Percentiles rank a stretch among this genome's conserved stretches.
Evolutionary conservation across 2,329 filamentous ascomycete genomes (phyloP).

Genomic region (Pseudogymnoascus sp.): DNA sequence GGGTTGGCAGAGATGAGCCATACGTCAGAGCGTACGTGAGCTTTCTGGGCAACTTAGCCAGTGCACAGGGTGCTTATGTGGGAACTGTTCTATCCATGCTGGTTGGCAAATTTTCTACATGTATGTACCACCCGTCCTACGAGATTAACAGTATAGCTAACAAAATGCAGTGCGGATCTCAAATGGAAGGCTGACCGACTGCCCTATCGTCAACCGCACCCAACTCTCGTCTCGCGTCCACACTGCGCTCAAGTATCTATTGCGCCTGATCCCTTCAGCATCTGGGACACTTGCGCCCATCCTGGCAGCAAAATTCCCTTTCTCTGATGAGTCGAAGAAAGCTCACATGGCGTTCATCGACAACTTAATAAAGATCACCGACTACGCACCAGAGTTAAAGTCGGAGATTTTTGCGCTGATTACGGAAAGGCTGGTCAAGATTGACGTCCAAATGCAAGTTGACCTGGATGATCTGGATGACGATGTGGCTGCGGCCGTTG

Average conservation of each 20-base stretch:
- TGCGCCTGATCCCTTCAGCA: conserved; percentile 74
- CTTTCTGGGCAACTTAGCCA: conserved; percentile 65
- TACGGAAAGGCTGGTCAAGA: conserved; percentile 78
- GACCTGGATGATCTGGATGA: conserved; percentile 92
- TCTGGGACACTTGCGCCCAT: conserved; percentile 60
- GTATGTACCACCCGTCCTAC: conserved; percentile 26
- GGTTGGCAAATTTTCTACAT: conserved; percentile 62
- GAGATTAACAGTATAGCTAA: conserved; percentile 31
- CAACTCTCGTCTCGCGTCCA: conserved; percentile 66
- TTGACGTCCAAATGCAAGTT: conserved; percentile 90
- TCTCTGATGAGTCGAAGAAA: conserved; percentile 64
- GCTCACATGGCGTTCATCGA: conserved; percentile 81
- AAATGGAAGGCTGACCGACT: conserved; percentile 31
- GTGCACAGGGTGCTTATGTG: conserved; percentile 73
- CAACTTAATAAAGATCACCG: conserved; percentile 69
- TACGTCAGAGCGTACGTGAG: conserved; percentile 61
- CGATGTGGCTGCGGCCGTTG: conserved; percentile 66
- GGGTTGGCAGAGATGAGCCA: conserved; percentile 55
- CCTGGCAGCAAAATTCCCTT: conserved; percentile 63
- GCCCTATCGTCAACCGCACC: conserved; percentile 51
- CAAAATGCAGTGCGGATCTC: conserved; percentile 28
- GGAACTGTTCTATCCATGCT: conserved; percentile 69
- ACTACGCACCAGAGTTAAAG: conserved; percentile 69
- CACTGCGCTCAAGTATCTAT: conserved; percentile 62
- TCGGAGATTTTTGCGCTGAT: conserved; percentile 76